Percentiles rank a stretch among this genome's conserved stretches.
Conservation (phyloP, 495 filamentous ascomycete species). For the Xylaria sp. region DNA sequence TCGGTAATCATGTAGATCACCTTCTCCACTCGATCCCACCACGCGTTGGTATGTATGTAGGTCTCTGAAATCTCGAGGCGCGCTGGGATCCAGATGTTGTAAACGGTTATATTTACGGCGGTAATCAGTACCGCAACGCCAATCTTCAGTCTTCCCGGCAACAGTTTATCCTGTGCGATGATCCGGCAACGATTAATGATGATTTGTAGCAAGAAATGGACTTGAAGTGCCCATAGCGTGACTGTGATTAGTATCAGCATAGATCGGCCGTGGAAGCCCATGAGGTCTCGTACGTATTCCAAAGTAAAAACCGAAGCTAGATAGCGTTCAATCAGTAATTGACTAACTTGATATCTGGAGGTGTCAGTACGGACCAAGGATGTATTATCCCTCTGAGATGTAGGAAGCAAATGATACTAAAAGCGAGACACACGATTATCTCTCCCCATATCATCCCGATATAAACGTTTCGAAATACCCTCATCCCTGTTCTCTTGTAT, state of each 20-base stretch:
- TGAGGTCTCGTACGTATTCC: slow-evolving; percentile 27
- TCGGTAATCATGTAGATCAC: slow-evolving; percentile 56
- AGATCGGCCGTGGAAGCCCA: background rate
- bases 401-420: slow-evolving; percentile 38
- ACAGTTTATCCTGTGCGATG: slow-evolving; percentile 45
- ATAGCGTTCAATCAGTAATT: slow-evolving; percentile 14
- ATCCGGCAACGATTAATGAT: slow-evolving; percentile 56
- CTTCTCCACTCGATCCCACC: slow-evolving; percentile 62
- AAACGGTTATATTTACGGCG: slow-evolving; percentile 56
- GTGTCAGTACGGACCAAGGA: slow-evolving; percentile 31
- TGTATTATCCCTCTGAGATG: slow-evolving; percentile 32
- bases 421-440: slow-evolving; percentile 26
- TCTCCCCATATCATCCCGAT: slow-evolving; percentile 45
- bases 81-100: slow-evolving; percentile 59
- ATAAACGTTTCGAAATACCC: slow-evolving; percentile 36
- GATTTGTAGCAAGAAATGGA: slow-evolving; percentile 56
- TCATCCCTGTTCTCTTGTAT: slow-evolving; percentile 25
- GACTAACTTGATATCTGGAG: background rate
- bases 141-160: slow-evolving; percentile 42
- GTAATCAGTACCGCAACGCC: slow-evolving; percentile 48
- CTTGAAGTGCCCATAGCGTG: slow-evolving; percentile 44
- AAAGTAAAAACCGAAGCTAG: slow-evolving; percentile 36
- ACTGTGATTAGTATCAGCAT: slow-evolving; percentile 22
- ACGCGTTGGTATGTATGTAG: slow-evolving; percentile 46
- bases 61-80: slow-evolving; percentile 44